These are phyloP conservation scores for Graphium sp. DNA, from an alignment of 2,329 filamentous ascomycete genomes.

Conservation along the genomic window DNA sequence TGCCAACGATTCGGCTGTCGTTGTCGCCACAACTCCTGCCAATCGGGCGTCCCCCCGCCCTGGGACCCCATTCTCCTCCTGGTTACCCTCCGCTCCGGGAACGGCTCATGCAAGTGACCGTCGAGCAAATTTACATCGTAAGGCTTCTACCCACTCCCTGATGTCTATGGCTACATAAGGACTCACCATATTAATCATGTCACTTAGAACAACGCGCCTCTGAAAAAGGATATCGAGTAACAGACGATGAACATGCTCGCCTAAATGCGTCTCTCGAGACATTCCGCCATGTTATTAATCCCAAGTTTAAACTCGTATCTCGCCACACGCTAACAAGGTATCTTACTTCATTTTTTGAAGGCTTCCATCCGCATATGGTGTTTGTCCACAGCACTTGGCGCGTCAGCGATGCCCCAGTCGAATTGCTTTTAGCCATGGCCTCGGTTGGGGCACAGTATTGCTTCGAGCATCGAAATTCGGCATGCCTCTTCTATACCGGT, in stretches of 20 bases:
- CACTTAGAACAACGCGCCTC: too few relatives aligned
- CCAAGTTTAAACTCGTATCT: slow-evolving; percentile 15
- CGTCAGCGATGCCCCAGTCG: slow-evolving; percentile 13
- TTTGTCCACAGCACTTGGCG: slow-evolving; percentile 19
- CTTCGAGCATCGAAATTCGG: slow-evolving; percentile 17
- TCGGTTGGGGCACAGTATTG: slow-evolving; percentile 19
- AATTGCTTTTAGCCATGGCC: slow-evolving; percentile 15
- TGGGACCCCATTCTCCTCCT: slow-evolving; percentile 18
- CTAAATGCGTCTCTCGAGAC: slow-evolving; percentile 10
- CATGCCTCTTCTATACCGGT: slow-evolving; percentile 15
- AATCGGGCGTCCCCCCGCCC: slow-evolving; percentile 8
- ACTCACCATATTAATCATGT: too few relatives aligned
- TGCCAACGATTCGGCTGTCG: slow-evolving; percentile 6
- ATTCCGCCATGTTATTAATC: slow-evolving; percentile 12
- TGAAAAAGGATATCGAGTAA: slow-evolving; percentile 8
- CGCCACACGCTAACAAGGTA: slow-evolving; percentile 18
- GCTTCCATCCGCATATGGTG: slow-evolving; percentile 19
- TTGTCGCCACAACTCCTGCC: slow-evolving; percentile 5
- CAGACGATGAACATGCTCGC: slow-evolving; percentile 15
- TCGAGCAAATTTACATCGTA: too few relatives aligned
- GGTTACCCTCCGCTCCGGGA: slow-evolving; percentile 17
- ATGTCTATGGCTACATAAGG: too few relatives aligned
- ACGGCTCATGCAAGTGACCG: too few relatives aligned
- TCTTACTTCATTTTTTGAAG: slow-evolving; percentile 17
- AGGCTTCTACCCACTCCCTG: too few relatives aligned